Evolutionary conservation across 345 rosid genomes (phyloP), one percentile per base, ranked within the genome.

Genomic region (Eucalyptus shirleyi): DNA sequence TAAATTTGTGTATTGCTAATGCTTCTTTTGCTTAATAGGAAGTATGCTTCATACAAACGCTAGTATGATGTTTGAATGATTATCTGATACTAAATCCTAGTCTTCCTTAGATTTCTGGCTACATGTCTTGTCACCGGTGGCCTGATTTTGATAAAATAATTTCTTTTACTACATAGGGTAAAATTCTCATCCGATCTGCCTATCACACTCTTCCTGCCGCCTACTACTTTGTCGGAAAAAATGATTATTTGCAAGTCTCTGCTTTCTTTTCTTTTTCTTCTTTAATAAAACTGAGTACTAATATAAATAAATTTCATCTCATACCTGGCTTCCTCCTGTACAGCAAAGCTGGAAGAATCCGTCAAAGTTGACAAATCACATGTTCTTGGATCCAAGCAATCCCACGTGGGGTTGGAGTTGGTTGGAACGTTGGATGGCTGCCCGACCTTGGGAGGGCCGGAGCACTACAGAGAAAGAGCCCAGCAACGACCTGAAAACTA

Each of bases 371-470:
- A 94, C 90, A 85, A 95, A 92, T 86, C 96, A 95, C 18, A 92
- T 95, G 95, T 97, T 97, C 93, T 95, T 94, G 96, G 98, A 94
- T 93, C 96, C 96, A 6, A 95, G 93, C 92, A 96, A 96, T 91
- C 99, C 98, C 21, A 89, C 95, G 24, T 98, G 99, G 99, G 99
- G 99, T 87, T 98, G 99, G 99, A 96, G 99, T 92, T 97, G 99
- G 99, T 92, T 98, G 92, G 99, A 97, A 89, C 92, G 99, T 90
- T 96, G 99, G 99, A 98, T 97, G 97, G 97, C 99, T 89, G 95
- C 98, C 53, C 93, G 95, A 88, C 99, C 99, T 88, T 91, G 97
- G 94, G 99, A 97, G 86, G 92, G 90, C 89, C 91, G 87, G 34
- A 88, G 91, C 89, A 42, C 47, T 44, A 69, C 94, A 10, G 98